phyloP scores from a whole-genome alignment of 768 basidiomycete species.

The Kwoniella sp. region DNA sequence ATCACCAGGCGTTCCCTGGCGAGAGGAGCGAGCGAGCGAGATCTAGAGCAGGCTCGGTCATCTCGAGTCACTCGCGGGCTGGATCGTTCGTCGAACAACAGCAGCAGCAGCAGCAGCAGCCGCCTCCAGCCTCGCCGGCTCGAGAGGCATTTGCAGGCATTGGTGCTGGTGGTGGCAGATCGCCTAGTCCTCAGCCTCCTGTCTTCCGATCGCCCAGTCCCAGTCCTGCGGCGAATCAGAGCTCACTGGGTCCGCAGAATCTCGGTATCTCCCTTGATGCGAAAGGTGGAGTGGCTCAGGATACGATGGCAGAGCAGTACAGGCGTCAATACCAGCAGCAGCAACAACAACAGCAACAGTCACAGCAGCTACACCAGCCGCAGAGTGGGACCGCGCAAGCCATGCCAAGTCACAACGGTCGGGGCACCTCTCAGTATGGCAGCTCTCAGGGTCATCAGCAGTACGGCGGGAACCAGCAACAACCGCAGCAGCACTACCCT shows the following conservation, averaged over 20 bases:
- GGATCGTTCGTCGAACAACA: slow-evolving; percentile 36
- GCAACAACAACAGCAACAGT: slow-evolving; percentile 28
- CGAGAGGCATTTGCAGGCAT: slow-evolving; percentile 71
- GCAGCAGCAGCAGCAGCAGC: slow-evolving; percentile 33
- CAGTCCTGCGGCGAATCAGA: slow-evolving; percentile 53
- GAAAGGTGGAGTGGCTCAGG: slow-evolving; percentile 71
- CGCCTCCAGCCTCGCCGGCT: slow-evolving; percentile 34
- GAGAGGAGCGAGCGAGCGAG: slow-evolving; percentile 53
- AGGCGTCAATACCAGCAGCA: slow-evolving; percentile 39
- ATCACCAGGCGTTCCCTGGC: slow-evolving; percentile 81
- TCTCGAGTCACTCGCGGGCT: slow-evolving; percentile 28
- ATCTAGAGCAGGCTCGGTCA: slow-evolving; percentile 27
- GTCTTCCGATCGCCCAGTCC: slow-evolving; percentile 41
- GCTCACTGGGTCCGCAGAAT: slow-evolving; percentile 65
- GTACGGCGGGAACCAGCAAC: slow-evolving; percentile 9
- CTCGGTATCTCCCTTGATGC: slow-evolving; percentile 79
- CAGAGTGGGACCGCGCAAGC: slow-evolving; percentile 9
- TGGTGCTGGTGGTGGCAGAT: slow-evolving; percentile 56
- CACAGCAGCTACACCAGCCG: slow-evolving; percentile 2
- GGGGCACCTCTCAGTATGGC: slow-evolving; percentile 5
- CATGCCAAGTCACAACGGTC: slow-evolving; percentile 6
- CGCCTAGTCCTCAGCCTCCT: slow-evolving; percentile 56
- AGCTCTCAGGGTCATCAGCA: background rate
- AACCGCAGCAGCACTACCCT: slow-evolving; percentile 18
- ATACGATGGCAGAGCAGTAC: slow-evolving; percentile 53